Percentiles rank a stretch among this genome's conserved stretches.
These are phyloP conservation scores for Apiospora hydei DNA, from an alignment of 2,329 filamentous ascomycete species.

Conservation along the genomic window DNA sequence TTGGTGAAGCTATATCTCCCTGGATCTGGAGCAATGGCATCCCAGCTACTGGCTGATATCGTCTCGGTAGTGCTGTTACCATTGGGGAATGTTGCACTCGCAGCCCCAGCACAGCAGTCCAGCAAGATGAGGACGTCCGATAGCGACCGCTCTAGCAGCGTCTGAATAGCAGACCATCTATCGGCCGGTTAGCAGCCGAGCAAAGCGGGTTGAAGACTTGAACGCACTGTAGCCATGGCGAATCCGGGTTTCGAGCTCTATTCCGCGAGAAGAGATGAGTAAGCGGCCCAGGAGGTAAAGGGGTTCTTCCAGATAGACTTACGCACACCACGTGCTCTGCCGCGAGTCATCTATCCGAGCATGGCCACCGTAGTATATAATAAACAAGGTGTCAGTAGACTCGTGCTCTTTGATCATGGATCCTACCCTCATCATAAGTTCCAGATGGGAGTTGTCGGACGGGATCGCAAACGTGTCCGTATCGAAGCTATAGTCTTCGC, in stretches of 20 bases:
- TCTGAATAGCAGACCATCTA: slow-evolving; percentile 68
- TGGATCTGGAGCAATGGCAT: slow-evolving; percentile 66
- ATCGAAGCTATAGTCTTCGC: slow-evolving; percentile 62
- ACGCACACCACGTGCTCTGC: slow-evolving; percentile 68
- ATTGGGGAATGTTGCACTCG: slow-evolving; percentile 65
- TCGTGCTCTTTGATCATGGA: slow-evolving; percentile 65
- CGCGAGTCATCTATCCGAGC: slow-evolving; percentile 65
- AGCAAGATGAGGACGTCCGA: slow-evolving; percentile 66
- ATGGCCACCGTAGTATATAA: slow-evolving; percentile 67
- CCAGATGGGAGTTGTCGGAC: slow-evolving; percentile 64
- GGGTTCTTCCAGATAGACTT: slow-evolving; percentile 40
- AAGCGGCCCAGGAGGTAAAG: not conserved
- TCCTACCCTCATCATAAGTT: slow-evolving; percentile 63
- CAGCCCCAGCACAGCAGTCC: slow-evolving; percentile 67
- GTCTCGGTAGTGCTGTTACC: slow-evolving; percentile 67
- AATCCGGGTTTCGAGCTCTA: slow-evolving; percentile 58
- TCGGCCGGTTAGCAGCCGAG: slow-evolving; percentile 26
- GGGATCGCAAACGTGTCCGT: slow-evolving; percentile 66
- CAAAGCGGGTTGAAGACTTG: not conserved
- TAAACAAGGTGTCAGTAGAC: slow-evolving; percentile 61
- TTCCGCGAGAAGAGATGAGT: slow-evolving; percentile 19
- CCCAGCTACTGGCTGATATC: slow-evolving; percentile 68
- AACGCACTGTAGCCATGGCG: slow-evolving; percentile 62
- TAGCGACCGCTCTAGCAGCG: slow-evolving; percentile 61
- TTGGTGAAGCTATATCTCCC: slow-evolving; percentile 67